A percentile compares a stretch with the other conserved stretches of the same genome.
Evolutionary conservation across 345 rosid species (phyloP).

Genomic region (Carallia pectinifolia): DNA sequence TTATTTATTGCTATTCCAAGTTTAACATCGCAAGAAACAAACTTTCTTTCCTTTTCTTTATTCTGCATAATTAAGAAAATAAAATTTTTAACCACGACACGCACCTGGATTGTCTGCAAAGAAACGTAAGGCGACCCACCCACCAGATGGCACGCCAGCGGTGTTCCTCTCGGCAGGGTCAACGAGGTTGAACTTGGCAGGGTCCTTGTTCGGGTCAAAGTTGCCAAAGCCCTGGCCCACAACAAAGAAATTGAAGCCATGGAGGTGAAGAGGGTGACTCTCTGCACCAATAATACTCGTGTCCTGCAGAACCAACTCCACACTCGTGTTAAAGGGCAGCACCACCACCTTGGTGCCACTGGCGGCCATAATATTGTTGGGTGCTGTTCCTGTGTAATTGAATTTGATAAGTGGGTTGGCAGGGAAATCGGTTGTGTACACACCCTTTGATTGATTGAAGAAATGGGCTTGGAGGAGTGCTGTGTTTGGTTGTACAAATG

Average conservation of each 20-base stretch:
- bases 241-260: constrained; percentile 52
- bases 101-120: constrained; percentile 49
- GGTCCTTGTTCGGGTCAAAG: constrained; percentile 45
- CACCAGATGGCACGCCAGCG: constrained; percentile 48
- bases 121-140: constrained; percentile 62
- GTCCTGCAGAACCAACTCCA: constrained; percentile 54
- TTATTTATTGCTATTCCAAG: too few species aligned
- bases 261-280: constrained; percentile 59
- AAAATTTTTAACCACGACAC: background rate
- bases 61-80: too few species aligned
- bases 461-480: constrained; percentile 53
- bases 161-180: constrained; percentile 59
- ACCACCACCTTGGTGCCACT: constrained; percentile 47
- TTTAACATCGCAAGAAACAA: too few species aligned
- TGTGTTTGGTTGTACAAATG: constrained; percentile 40
- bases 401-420: constrained; percentile 45
- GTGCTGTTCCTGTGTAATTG: constrained; percentile 55
- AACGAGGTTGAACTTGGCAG: constrained; percentile 42
- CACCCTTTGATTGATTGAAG: constrained; percentile 42
- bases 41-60: too few species aligned
- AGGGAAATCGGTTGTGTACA: constrained; percentile 46
- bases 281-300: constrained; percentile 48
- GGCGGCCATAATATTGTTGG: constrained; percentile 29
- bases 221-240: constrained; percentile 49
- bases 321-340: constrained; percentile 39